Percentiles rank a stretch among this genome's conserved stretches.
Evolutionary conservation across 805 yeast genomes (phyloP).

Genomic region (Cyberlindnera samutprakarnensis): DNA sequence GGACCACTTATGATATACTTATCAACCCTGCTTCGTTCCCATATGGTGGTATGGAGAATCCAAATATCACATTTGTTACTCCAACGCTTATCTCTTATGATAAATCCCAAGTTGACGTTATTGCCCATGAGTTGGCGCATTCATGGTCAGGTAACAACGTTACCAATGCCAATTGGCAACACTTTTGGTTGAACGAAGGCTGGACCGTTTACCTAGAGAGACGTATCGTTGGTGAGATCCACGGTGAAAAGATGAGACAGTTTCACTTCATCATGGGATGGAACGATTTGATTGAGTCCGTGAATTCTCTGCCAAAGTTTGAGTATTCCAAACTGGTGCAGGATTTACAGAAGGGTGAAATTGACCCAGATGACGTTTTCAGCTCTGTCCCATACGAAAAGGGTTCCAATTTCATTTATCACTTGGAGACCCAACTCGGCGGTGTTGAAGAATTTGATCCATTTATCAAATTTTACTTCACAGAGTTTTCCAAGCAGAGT

Average conservation of each 20-base stretch:
- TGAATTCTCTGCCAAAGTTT: slow-evolving; percentile 53
- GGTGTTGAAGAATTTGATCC: slow-evolving; percentile 64
- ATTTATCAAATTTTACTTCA: slow-evolving; percentile 73
- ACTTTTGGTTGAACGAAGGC: slow-evolving; percentile 92
- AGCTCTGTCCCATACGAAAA: slow-evolving; percentile 87
- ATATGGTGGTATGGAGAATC: slow-evolving; percentile 94
- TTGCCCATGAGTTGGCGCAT: slow-evolving; percentile 91
- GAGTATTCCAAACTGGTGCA: slow-evolving; percentile 61
- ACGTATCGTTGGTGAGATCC: slow-evolving; percentile 42
- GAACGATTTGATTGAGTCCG: slow-evolving; percentile 66
- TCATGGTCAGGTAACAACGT: slow-evolving; percentile 91
- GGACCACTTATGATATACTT: slow-evolving; percentile 76
- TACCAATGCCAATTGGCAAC: slow-evolving; percentile 88
- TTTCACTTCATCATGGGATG: slow-evolving; percentile 84
- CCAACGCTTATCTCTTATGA: slow-evolving; percentile 85
- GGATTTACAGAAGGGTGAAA: slow-evolving; percentile 51
- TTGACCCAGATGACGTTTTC: slow-evolving; percentile 86
- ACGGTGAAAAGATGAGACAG: slow-evolving; percentile 60
- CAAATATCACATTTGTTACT: slow-evolving; percentile 84
- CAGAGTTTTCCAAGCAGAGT: slow-evolving; percentile 57
- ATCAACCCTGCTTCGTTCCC: slow-evolving; percentile 75
- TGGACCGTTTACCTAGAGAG: slow-evolving; percentile 93
- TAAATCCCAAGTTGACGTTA: slow-evolving; percentile 77
- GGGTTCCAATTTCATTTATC: slow-evolving; percentile 73
- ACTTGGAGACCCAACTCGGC: slow-evolving; percentile 63